Base-by-base conservation (phyloP, 2,329 filamentous ascomycete genomes). In the Talaromyces sp. region DNA sequence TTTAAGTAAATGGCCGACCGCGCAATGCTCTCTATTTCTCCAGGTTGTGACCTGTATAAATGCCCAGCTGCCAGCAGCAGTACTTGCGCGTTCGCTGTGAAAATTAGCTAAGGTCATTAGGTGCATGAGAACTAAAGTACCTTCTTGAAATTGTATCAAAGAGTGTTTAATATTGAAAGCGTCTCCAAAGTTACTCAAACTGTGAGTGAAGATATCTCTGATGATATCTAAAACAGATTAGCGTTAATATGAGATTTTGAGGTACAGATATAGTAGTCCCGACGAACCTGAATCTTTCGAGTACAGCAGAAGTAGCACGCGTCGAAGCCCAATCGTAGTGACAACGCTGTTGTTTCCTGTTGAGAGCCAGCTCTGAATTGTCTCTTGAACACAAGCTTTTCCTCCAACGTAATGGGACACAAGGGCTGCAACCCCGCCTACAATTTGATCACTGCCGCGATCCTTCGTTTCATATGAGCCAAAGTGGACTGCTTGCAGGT, bases 81-180 rank as follows among this genome's bases (percentile, higher is more conserved):
- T 7, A 89, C 82, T 74, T 97, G 91, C 1, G 90, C 84, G 69
- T 92, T 88, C 27, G 87, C 91, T 94, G 57, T 17, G 14, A 54
- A 65, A 67, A 67, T 73, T 60, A 72, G 64, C 66, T 48, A 31
- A 59, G 51, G 19, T 48, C 7, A 41, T 24, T 35, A 17, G 51
- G 12, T 19, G 3, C 31, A 32, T 21, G 12, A 31, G 11, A 50
- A 29, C 26, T 12, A 17, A 61, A 75, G 66, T 75, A 90, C 91
- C 88, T 82, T 97, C 91, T 81, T 99, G 94, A 68, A 92, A 89
- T 43, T 94, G 70, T n/a, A 89, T 84, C 5, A 92, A 88, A 0
- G 89, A 85, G 73, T 97, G 92, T 61, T 86, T 89, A 66, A 97
- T 91, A 68, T 92, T 96, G 11, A 97, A 79, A 55, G 89, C 85